These are phyloP conservation scores for Anisodus tanguticus DNA, from an alignment of 257 asterid genomes.

Conservation along the genomic window DNA sequence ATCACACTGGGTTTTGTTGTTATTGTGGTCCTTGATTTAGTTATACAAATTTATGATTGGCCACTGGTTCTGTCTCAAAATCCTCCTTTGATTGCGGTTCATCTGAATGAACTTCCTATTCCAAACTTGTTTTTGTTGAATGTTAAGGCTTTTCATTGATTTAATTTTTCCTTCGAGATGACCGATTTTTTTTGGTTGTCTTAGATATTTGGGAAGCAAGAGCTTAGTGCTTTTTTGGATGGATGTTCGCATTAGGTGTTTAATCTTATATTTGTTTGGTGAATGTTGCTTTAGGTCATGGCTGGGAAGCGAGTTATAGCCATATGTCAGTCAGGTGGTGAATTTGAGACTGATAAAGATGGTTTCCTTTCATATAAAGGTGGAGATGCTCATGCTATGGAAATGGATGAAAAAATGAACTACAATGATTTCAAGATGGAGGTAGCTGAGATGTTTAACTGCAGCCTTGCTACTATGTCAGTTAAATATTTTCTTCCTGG, in stretches of 20 bases:
- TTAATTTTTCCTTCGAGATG: background rate
- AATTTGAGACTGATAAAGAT: constrained; percentile 74
- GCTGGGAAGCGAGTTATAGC: constrained; percentile 33
- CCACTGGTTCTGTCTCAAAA: constrained; percentile 16
- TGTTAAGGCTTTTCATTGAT: background rate
- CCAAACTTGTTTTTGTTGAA: background rate
- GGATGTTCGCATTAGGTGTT: background rate
- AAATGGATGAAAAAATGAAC: constrained; percentile 76
- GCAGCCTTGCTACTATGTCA: constrained; percentile 56
- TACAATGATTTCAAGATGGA: constrained; percentile 75
- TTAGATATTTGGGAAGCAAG: background rate
- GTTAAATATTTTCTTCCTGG: constrained; percentile 90
- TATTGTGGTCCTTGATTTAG: background rate
- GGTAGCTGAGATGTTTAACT: constrained; percentile 90
- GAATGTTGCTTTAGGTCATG: constrained; percentile 56
- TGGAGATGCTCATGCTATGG: constrained; percentile 99
- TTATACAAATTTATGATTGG: constrained; percentile 3
- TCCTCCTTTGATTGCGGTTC: background rate
- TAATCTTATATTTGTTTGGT: constrained; percentile 32
- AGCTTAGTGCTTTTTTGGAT: background rate
- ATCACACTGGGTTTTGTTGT: no score
- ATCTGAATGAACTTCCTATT: constrained; percentile 12
- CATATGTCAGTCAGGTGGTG: constrained; percentile 91
- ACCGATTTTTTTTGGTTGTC: background rate
- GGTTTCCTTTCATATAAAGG: constrained; percentile 80